A percentile compares a stretch with the other conserved stretches of the same genome.
Conservation (phyloP, 306 rosid genomes). For the Fagus sylvatica region DNA sequence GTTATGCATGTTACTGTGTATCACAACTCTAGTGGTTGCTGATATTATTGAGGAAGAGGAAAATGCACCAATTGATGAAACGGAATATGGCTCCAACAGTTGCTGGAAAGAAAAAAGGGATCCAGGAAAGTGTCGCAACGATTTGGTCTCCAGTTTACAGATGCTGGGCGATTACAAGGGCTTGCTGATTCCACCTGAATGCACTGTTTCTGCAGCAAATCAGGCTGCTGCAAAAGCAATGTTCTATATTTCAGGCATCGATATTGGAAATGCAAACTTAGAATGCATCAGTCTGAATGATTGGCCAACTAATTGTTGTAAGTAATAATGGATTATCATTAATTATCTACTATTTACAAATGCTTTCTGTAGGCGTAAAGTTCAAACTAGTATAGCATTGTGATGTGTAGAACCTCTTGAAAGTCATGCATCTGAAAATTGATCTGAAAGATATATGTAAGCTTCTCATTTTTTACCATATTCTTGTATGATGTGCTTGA, state of each 20-base stretch:
- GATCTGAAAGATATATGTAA: background rate
- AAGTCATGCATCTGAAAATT: background rate
- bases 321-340: conserved; percentile 41
- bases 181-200: conserved; percentile 79
- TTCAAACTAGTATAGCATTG: background rate
- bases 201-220: conserved; percentile 67
- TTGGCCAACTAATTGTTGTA: conserved; percentile 71
- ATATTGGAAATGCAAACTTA: conserved; percentile 62
- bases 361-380: background rate
- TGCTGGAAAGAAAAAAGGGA: conserved; percentile 54
- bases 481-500: background rate
- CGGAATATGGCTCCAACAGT: conserved; percentile 42
- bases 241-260: conserved; percentile 74
- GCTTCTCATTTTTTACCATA: background rate
- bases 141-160: conserved; percentile 75
- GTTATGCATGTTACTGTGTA: conserved; percentile 77
- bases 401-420: background rate
- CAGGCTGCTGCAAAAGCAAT: conserved; percentile 96
- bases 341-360: background rate
- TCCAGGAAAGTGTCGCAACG: conserved; percentile 63
- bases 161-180: conserved; percentile 82
- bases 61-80: conserved; percentile 42
- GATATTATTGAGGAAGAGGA: conserved; percentile 90
- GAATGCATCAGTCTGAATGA: conserved; percentile 72
- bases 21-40: conserved; percentile 76